Evolutionary conservation across 345 rosid genomes (phyloP), one percentile per base, ranked within the genome.

Genomic region (Hibiscus trionum): DNA sequence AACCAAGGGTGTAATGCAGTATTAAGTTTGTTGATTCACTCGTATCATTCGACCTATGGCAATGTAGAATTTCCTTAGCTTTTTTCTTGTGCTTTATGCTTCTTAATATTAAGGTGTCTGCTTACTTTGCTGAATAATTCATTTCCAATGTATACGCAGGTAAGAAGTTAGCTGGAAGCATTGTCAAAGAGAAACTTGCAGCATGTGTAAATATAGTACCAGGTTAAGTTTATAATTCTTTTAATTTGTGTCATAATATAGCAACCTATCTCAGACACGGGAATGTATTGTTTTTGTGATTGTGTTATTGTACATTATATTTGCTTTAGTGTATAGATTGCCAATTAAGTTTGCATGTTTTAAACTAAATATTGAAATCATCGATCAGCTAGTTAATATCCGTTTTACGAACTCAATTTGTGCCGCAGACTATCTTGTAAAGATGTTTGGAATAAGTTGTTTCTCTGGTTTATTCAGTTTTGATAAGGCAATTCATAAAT

Each of bases 131-230:
- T 64, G 52, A 19, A 19, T 64, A 4, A 64, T 64, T 16, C 31
- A 39, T 64, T 39, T 17, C 24, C 52, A 33, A 17, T 53, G 14
- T 47, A 16, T 60, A 16, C 44, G 69, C 88, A 91, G 97, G 98
- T 21, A 88, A 86, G 80, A 93, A 91, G 80, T 81, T 93, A 80
- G 98, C 98, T 67, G 84, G 81, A 53, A 90, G 98, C 84, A 79
- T 94, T 29, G 83, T 91, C 75, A 88, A 81, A 66, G 95, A 84
- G 77, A 94, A 85, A 74, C 93, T 94, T 61, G 97, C 97, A 39
- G 98, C 96, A 0, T 94, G 98, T 82, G 95, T 90, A 52, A 94
- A 94, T 76, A 82, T 88, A 74, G 88, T 94, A 3, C 96, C 98
- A 65, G 96, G 98, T 77, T 42, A 84, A 33, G 70, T 61, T 9